phyloP scores from a whole-genome alignment of 1,284 basidiomycete species.

The Exobasidium cylindrosporum region DNA sequence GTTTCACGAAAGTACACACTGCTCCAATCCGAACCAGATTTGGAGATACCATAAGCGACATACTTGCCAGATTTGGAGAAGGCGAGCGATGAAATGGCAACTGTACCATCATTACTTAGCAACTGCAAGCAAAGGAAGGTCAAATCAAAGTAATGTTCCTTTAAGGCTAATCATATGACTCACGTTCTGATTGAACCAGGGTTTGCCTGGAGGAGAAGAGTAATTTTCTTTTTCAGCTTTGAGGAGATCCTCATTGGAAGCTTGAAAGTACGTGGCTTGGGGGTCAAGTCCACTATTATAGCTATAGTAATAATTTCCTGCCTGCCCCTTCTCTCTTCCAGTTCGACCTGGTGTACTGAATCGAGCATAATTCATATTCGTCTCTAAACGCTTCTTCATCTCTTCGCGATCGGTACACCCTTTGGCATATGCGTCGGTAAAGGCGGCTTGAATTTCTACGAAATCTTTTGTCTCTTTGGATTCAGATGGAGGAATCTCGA shows the following conservation, averaged over 20 bases:
- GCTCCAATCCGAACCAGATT: slow-evolving; percentile 51
- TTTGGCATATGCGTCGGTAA: slow-evolving; percentile 37
- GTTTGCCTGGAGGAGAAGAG: slow-evolving; percentile 37
- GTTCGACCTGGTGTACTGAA: slow-evolving; percentile 46
- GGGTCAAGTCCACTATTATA: slow-evolving; percentile 52
- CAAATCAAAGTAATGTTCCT: too few relatives aligned
- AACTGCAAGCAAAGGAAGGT: too few relatives aligned
- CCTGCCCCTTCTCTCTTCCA: slow-evolving; percentile 29
- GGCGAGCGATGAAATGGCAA: slow-evolving; percentile 32
- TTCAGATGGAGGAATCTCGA: slow-evolving; percentile 49
- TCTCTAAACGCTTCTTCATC: slow-evolving; percentile 41
- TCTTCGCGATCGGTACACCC: slow-evolving; percentile 38
- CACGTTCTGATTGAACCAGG: slow-evolving; percentile 51
- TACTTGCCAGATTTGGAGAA: slow-evolving; percentile 49
- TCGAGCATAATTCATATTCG: slow-evolving; percentile 48
- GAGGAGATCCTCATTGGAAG: slow-evolving; percentile 33
- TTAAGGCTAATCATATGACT: too few relatives aligned
- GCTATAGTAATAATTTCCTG: slow-evolving; percentile 40
- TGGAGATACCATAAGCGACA: slow-evolving; percentile 49
- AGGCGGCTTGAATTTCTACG: slow-evolving; percentile 43
- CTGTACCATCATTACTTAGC: slow-evolving; percentile 47
- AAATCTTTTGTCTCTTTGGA: slow-evolving; percentile 47
- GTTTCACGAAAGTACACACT: slow-evolving; percentile 47
- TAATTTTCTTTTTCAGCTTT: slow-evolving; percentile 15
- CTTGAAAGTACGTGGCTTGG: slow-evolving; percentile 45